These are phyloP conservation scores for Juglanconis oblonga DNA, from an alignment of 2,329 filamentous ascomycete species.

Conservation along the genomic window DNA sequence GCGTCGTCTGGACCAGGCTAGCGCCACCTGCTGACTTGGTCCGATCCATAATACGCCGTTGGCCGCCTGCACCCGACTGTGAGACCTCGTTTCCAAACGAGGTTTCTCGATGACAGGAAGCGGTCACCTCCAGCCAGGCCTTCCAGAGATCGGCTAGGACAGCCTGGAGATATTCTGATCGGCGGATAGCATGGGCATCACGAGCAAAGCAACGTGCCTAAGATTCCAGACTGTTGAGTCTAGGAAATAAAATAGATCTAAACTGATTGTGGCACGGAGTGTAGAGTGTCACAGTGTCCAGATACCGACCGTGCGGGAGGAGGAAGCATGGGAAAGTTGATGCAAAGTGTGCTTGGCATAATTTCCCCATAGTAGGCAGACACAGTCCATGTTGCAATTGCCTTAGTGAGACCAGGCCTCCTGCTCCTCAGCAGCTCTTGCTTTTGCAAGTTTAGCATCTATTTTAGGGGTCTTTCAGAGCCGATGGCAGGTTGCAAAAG, in stretches of 20 bases:
- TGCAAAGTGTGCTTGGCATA: not conserved
- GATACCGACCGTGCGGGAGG: not conserved
- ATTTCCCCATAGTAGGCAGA: not conserved
- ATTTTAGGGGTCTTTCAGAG: not conserved
- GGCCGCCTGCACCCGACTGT: not conserved
- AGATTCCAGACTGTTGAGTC: no score
- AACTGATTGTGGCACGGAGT: no score
- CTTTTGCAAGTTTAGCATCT: not conserved
- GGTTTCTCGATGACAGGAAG: not conserved
- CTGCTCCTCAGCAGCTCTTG: not conserved
- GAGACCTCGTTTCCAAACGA: not conserved
- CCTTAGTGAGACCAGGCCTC: not conserved
- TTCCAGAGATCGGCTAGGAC: not conserved
- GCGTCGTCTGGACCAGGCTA: not conserved
- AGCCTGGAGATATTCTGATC: not conserved
- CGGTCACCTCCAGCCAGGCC: not conserved
- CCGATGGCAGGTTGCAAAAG: not conserved
- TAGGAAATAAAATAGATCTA: no score
- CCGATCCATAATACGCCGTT: slow-evolving; percentile 6
- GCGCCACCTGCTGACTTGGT: not conserved
- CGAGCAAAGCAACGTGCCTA: not conserved
- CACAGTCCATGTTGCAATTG: not conserved
- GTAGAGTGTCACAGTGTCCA: no score
- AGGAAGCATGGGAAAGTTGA: not conserved
- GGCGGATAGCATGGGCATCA: not conserved